Base-by-base conservation (phyloP, 2,329 filamentous ascomycete genomes). In the Dothistroma septosporum region DNA sequence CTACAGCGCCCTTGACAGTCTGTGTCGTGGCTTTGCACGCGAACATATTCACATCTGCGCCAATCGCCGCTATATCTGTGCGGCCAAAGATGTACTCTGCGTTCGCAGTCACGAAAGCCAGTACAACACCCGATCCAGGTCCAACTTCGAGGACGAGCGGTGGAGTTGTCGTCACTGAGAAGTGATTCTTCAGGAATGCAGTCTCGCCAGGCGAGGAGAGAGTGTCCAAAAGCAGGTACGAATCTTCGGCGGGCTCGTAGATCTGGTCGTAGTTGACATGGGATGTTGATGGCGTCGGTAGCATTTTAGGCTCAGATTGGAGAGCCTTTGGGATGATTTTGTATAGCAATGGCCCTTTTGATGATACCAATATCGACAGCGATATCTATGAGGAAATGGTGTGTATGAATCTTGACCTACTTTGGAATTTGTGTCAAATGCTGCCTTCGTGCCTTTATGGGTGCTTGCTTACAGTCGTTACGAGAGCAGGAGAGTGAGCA, bases 201-300 rank as follows among this genome's bases (percentile, higher is more conserved):
- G 80, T 84, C 76, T 96, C 91, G 1, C 83, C 74, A 0, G 80
- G 61, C 1, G 87, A 88, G 0, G 92, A 93, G 49, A 99, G 83
- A 0, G 92, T 96, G 77, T 99, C 93, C 32, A 99, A 85, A 53
- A 99, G 84, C 49, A 99, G 85, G 73, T 91, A 99, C 5, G 92
- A 97, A 78, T 99, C 94, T 77, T 99, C 94, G 11, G 93, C 89
- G 37, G 94, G 94, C 73, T 97, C 92, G 77, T 99, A 99, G 68
- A 97, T 87, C 58, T 88, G 86, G 74, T 90, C 85, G 77, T 92
- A 96, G 58, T 88, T 85, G 61, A 97, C 90, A 78, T 99, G 94
- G 22, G 90, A 90, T 2, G 94, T 99, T 60, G 91, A 90, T 14
- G 94, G 94, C 0, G 94, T 99, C 10, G 93, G 92, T 31, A 99